These are phyloP conservation scores for Athelia psychrophila DNA, from an alignment of 1,284 basidiomycete species.

Conservation along the genomic window DNA sequence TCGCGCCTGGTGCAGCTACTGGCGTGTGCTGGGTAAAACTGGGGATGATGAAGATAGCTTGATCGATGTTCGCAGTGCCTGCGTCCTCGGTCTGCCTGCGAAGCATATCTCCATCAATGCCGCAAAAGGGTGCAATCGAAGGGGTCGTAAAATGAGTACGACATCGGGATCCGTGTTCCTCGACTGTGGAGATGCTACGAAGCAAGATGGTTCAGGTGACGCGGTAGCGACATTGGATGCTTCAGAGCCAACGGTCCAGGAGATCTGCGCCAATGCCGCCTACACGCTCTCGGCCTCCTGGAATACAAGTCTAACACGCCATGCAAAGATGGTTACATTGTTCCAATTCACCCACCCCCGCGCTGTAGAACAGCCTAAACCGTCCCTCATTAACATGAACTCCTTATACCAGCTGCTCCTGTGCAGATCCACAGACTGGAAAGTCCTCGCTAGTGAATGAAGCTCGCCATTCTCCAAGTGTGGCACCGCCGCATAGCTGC, in stretches of 20 bases:
- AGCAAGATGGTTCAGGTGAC: conserved; percentile 77
- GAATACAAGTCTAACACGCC: no score
- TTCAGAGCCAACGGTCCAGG: conserved; percentile 86
- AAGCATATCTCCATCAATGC: conserved; percentile 97
- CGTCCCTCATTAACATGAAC: conserved; percentile 85
- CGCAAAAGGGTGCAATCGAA: conserved; percentile 93
- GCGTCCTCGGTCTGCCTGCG: conserved; percentile 84
- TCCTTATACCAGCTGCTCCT: conserved; percentile 46
- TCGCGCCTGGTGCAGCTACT: conserved; percentile 82
- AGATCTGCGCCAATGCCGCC: conserved; percentile 96
- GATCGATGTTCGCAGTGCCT: conserved; percentile 64
- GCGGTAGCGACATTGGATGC: conserved; percentile 89
- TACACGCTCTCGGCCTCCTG: conserved; percentile 78
- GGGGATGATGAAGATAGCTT: conserved; percentile 50
- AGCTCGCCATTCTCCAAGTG: conserved; percentile 95
- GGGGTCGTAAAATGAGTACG: conserved; percentile 95
- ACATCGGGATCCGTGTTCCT: conserved; percentile 57
- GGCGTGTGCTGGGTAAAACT: conserved; percentile 99
- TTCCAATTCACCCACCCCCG: no score
- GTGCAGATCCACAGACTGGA: conserved; percentile 38
- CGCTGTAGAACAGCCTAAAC: conserved; percentile 96
- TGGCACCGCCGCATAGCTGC: conserved; percentile 90
- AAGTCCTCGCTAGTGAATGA: conserved; percentile 54
- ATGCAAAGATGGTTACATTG: no score
- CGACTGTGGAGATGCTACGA: conserved; percentile 71